Base-by-base conservation (phyloP, 192 early-diverging fungal species). In the Gonapodya sp. region DNA sequence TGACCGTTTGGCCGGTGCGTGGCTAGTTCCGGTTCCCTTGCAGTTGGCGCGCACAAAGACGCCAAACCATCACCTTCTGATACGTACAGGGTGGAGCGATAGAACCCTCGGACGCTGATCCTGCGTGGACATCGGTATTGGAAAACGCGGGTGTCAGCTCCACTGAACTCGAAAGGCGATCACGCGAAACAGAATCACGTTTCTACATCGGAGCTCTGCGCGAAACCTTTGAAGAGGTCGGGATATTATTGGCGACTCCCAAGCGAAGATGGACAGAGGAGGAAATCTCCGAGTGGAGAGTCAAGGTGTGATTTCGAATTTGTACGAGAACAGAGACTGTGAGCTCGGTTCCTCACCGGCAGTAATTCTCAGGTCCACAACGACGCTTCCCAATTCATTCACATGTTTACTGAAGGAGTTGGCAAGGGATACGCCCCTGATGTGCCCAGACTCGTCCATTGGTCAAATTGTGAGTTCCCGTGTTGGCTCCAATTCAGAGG, bases 1-100 rank as follows among this genome's bases (percentile, higher is more conserved):
- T 77, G 75, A 77, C 75, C 30, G 75, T 77, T 16, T 77, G 34
- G 18, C 75, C 75, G 75, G 75, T 77, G 75, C 18, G 75, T 34
- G 75, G 31, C 14, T 34, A 34, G 30, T 16, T 2, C 34, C 34
- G 16, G 30, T 31, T 18, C 34, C 8, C 46, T 16, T 64, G 46
- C n/a, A n/a, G n/a, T n/a, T n/a, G n/a, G n/a, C n/a, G n/a, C n/a
- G n/a, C n/a, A n/a, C n/a, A n/a, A n/a, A n/a, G n/a, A n/a, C n/a
- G n/a, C n/a, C n/a, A n/a, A n/a, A n/a, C n/a, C n/a, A n/a, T n/a
- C n/a, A 64, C 24, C 8, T 64, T 64, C 24, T 64, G 46, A 16
- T 16, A 64, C 24, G 24, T 24, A 16, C 75, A 77, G 34, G 75
- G 75, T 34, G 75, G 75, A 14, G 75, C 75, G 8, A 77, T 77